These are phyloP conservation scores for Melanogaster broomeanus DNA, from an alignment of 768 basidiomycete genomes.

Conservation along the genomic window DNA sequence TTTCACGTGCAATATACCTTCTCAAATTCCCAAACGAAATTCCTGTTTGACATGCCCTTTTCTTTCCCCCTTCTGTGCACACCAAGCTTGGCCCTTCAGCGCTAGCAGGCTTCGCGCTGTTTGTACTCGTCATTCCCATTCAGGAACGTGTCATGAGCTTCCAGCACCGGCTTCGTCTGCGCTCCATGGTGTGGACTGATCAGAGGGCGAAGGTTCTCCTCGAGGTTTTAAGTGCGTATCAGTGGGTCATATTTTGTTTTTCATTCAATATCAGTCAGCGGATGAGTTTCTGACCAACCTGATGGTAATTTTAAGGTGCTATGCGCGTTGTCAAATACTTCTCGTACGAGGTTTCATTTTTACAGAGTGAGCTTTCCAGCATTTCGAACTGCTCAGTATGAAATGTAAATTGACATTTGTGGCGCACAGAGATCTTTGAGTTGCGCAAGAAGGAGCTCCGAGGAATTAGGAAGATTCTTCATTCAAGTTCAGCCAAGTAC, in stretches of 20 bases:
- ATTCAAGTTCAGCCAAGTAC: constrained; percentile 64
- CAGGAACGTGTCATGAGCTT: constrained; percentile 65
- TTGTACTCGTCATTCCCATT: constrained; percentile 61
- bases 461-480: constrained; percentile 57
- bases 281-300: too few relatives aligned
- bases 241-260: background rate
- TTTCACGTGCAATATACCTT: too few relatives aligned
- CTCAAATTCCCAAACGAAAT: too few relatives aligned
- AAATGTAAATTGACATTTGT: background rate
- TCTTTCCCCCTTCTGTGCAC: background rate
- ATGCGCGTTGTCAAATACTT: constrained; percentile 82
- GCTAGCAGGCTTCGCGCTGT: constrained; percentile 68
- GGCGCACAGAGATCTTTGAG: constrained; percentile 48
- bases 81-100: constrained; percentile 67
- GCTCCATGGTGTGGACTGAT: constrained; percentile 64
- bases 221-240: constrained; percentile 54
- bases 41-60: too few relatives aligned
- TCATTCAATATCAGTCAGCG: too few relatives aligned
- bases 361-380: constrained; percentile 47
- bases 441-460: constrained; percentile 56
- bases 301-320: constrained; percentile 35
- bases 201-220: constrained; percentile 61
- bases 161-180: constrained; percentile 53
- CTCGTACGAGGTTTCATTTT: constrained; percentile 69
- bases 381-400: background rate